These are phyloP conservation scores for Daedalea quercina DNA, from an alignment of 768 basidiomycete species.

Conservation along the genomic window DNA sequence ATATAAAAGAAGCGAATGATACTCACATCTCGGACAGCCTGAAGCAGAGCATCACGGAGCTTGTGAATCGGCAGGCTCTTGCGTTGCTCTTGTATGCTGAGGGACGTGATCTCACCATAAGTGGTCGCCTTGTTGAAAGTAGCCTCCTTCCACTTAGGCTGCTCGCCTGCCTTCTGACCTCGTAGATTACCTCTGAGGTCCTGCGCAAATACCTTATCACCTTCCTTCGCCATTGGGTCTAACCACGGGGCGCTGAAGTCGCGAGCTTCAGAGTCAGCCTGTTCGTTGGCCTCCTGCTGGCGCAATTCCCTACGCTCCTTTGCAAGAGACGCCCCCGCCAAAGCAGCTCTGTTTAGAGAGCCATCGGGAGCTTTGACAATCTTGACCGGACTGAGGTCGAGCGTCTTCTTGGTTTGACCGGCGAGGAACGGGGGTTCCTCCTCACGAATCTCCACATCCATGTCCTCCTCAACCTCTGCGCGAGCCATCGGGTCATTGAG, in stretches of 20 bases:
- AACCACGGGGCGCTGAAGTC: constrained; percentile 97
- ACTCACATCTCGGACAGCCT: constrained; percentile 85
- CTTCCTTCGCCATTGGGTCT: constrained; percentile 91
- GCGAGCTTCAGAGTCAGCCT: constrained; percentile 88
- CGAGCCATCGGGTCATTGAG: constrained; percentile 68
- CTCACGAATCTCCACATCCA: constrained; percentile 96
- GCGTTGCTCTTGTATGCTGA: constrained; percentile 92
- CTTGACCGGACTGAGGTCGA: constrained; percentile 95
- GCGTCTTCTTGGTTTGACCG: constrained; percentile 92
- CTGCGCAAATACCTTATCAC: constrained; percentile 87
- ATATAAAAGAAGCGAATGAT: constrained; percentile 2
- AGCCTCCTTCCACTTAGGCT: constrained; percentile 86
- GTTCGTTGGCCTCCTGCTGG: constrained; percentile 91
- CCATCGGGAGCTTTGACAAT: constrained; percentile 99
- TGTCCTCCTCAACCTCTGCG: constrained; percentile 89
- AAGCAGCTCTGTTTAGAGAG: constrained; percentile 89
- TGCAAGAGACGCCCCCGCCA: constrained; percentile 88
- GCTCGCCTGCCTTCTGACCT: constrained; percentile 77
- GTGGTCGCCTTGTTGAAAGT: constrained; percentile 95
- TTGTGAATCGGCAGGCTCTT: constrained; percentile 92
- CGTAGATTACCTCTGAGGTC: constrained; percentile 79
- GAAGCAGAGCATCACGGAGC: constrained; percentile 80
- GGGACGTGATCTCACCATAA: constrained; percentile 84
- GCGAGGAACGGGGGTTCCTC: constrained; percentile 95
- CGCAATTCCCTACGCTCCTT: constrained; percentile 93